Conservation (phyloP, 768 basidiomycete species). For the Dacryopinax spathularia region DNA sequence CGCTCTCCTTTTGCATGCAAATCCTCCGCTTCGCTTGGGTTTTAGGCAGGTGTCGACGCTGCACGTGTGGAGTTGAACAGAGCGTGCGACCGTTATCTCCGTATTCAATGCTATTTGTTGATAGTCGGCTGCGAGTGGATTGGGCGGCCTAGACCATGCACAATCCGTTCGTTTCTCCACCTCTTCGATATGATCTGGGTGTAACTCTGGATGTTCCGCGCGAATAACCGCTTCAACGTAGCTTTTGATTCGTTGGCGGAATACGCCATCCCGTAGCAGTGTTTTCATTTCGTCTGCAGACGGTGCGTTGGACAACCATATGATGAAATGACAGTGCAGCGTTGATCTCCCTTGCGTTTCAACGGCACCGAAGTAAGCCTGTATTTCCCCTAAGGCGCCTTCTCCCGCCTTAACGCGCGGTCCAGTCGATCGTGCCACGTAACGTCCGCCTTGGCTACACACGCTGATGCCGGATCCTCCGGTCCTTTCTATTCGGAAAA, state of each 20-base stretch:
- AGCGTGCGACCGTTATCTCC: constrained; percentile 18
- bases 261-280: not conserved
- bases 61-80: constrained; percentile 27
- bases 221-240: not conserved
- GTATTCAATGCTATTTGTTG: not conserved
- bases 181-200: not conserved
- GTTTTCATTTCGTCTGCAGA: not conserved
- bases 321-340: not conserved
- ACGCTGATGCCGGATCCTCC: not conserved
- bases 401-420: not conserved
- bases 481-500: constrained; percentile 24
- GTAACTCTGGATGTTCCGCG: not conserved
- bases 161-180: constrained; percentile 10
- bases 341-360: not conserved
- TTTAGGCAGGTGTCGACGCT: constrained; percentile 15
- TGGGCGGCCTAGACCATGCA: constrained; percentile 24
- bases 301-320: not conserved
- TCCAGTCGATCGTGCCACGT: not conserved
- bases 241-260: not conserved
- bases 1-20: constrained; percentile 25
- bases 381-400: not conserved
- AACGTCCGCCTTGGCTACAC: not conserved
- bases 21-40: constrained; percentile 5
- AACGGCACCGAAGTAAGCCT: not conserved
- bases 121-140: constrained; percentile 22